Percentiles rank a stretch among this genome's conserved stretches.
These are phyloP conservation scores for Orbilia ellipsospora DNA, from an alignment of 2,329 filamentous ascomycete species.

Conservation along the genomic window DNA sequence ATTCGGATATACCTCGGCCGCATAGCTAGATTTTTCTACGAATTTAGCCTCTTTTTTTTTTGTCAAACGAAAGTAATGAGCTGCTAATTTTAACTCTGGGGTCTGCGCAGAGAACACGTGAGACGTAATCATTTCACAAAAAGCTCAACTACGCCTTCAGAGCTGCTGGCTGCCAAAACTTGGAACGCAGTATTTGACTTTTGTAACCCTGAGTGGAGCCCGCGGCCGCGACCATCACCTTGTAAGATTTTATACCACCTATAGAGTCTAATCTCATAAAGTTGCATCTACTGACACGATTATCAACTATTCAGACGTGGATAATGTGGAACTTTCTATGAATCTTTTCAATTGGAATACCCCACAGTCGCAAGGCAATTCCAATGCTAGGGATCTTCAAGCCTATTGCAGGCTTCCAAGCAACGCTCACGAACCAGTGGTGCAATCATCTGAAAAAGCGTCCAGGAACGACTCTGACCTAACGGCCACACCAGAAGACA, in stretches of 20 bases:
- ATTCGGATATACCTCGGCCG: too few relatives aligned
- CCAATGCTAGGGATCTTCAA: neutral
- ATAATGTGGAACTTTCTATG: constrained; percentile 9
- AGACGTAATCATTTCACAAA: constrained; percentile 27
- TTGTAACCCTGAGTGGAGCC: constrained; percentile 24
- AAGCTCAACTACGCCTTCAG: neutral
- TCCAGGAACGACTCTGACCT: too few relatives aligned
- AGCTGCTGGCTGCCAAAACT: constrained; percentile 3
- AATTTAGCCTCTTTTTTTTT: too few relatives aligned
- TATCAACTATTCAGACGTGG: constrained; percentile 8
- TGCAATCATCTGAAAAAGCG: too few relatives aligned
- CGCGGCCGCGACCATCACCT: constrained; percentile 9
- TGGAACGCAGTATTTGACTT: constrained; percentile 34
- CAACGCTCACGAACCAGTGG: too few relatives aligned
- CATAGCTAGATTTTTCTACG: neutral
- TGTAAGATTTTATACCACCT: neutral
- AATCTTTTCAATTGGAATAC: constrained; percentile 26
- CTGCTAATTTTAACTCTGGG: neutral
- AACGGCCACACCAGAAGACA: too few relatives aligned
- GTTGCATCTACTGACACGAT: neutral
- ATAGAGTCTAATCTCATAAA: neutral
- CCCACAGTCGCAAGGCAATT: neutral
- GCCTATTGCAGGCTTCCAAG: neutral
- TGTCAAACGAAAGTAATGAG: neutral
- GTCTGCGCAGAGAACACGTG: constrained; percentile 24